Evolutionary conservation across 2,329 filamentous ascomycete species (phyloP).

Genomic region (Thielaviopsis euricoi): DNA sequence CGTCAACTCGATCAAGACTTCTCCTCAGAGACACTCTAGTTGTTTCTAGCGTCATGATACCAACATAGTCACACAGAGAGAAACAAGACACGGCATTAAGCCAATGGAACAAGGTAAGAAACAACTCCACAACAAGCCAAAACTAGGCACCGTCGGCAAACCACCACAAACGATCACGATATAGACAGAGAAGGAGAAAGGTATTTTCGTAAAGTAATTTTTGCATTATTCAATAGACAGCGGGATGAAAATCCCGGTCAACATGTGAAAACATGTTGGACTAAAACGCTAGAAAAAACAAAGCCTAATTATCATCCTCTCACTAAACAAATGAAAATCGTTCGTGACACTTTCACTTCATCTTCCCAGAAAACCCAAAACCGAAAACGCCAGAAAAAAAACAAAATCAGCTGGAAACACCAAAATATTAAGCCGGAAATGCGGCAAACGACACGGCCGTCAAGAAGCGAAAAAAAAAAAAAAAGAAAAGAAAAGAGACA

Average conservation of each 20-base stretch:
- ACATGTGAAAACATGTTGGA: constrained; percentile 11
- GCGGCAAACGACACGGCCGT: not conserved
- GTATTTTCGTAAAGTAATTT: constrained; percentile 3
- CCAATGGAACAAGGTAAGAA: not conserved
- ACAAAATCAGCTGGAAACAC: not conserved
- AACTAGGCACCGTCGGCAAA: not conserved
- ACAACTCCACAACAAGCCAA: not conserved
- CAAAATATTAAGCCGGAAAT: not conserved
- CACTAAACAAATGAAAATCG: constrained; percentile 11
- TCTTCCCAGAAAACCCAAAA: not conserved
- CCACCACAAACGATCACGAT: not conserved
- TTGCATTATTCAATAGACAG: constrained; percentile 5
- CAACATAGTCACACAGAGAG: not conserved
- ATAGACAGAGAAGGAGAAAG: not conserved
- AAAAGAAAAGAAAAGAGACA: constrained; percentile 2
- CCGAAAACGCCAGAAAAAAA: constrained; percentile 4
- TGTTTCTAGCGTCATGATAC: not conserved
- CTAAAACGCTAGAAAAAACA: not conserved
- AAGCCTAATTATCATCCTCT: constrained; percentile 2
- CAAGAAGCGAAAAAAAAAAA: not conserved
- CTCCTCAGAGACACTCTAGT: no score
- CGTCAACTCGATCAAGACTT: no score
- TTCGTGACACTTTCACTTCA: constrained; percentile 9
- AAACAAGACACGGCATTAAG: not conserved
- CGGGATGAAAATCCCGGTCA: not conserved